Percentiles rank a stretch among this genome's conserved stretches.
These are phyloP conservation scores for Phytophthora europaea DNA, from an alignment of 352 stramenopile genomes.

Conservation along the genomic window DNA sequence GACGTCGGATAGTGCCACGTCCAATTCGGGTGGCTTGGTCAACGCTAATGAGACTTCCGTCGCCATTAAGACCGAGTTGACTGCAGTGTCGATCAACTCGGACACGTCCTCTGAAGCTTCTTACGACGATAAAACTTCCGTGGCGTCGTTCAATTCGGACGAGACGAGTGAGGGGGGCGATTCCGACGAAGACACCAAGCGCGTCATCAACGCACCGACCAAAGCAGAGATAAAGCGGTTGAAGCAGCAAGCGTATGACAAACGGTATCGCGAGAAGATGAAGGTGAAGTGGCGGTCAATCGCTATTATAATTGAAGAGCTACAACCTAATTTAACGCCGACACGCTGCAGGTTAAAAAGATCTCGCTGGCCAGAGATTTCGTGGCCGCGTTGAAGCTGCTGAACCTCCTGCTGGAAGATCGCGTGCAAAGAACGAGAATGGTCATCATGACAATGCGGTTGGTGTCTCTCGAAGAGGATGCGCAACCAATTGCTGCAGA, in stretches of 20 bases:
- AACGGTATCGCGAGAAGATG: constrained; percentile 10
- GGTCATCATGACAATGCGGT: not conserved
- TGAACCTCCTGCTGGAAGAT: not conserved
- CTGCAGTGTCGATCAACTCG: not conserved
- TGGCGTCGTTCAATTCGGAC: constrained; percentile 6
- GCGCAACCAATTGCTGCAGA: not conserved
- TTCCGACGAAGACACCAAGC: constrained; percentile 9
- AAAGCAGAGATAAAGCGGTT: constrained; percentile 5
- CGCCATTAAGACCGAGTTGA: constrained; percentile 1
- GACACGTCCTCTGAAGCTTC: not conserved
- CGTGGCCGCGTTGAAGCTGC: not conserved
- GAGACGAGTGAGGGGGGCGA: constrained; percentile 3
- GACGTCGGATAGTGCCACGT: not conserved
- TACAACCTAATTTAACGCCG: not conserved
- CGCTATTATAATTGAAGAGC: not conserved
- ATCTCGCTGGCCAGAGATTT: not conserved
- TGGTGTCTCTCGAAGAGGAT: not conserved
- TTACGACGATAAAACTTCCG: constrained; percentile 2
- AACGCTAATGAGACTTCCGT: not conserved
- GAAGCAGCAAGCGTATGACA: constrained; percentile 14
- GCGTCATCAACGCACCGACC: not conserved
- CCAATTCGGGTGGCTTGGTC: not conserved
- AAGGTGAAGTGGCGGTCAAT: not conserved
- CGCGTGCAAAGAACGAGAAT: constrained; percentile 1
- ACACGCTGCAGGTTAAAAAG: not conserved